Evolutionary conservation across 495 filamentous ascomycete genomes (phyloP).

Genomic region (Hamigera avellanea): DNA sequence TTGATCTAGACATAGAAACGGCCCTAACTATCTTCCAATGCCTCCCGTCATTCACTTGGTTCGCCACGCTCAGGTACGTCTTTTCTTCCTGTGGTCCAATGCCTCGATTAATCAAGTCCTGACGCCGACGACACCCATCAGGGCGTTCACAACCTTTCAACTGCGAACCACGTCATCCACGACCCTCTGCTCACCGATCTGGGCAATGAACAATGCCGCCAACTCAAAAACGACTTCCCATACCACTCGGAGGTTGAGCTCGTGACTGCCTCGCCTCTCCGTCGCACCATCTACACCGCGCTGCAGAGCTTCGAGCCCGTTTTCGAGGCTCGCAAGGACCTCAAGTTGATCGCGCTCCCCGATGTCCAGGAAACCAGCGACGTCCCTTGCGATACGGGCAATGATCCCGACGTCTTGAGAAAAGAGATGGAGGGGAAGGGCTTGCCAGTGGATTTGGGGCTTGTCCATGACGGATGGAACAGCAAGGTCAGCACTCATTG

Average conservation of each 20-base stretch:
- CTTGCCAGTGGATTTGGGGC: conserved; percentile 50
- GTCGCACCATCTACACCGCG: conserved; percentile 73
- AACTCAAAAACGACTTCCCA: conserved; percentile 52
- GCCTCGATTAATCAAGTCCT: conserved; percentile 1
- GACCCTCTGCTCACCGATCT: conserved; percentile 72
- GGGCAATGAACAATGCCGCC: conserved; percentile 63
- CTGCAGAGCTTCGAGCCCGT: conserved; percentile 55
- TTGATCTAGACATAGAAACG: too few species aligned
- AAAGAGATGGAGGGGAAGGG: conserved; percentile 41
- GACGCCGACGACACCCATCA: too few species aligned
- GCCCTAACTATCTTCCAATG: background rate
- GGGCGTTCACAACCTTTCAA: conserved; percentile 72
- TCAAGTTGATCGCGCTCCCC: conserved; percentile 56
- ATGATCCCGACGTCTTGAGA: conserved; percentile 35
- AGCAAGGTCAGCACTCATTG: conserved; percentile 49
- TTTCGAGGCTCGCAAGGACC: conserved; percentile 31
- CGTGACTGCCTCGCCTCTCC: conserved; percentile 71
- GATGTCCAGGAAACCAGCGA: conserved; percentile 73
- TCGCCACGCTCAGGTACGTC: conserved; percentile 2
- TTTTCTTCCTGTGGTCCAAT: background rate
- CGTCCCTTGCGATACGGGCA: conserved; percentile 72
- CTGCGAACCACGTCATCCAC: conserved; percentile 56
- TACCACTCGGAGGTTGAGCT: conserved; percentile 51
- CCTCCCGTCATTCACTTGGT: background rate
- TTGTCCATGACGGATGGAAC: conserved; percentile 57